Evolutionary conservation across 2,329 filamentous ascomycete genomes (phyloP), one percentile per base, ranked within the genome.

Genomic region (Onygenales sp.): DNA sequence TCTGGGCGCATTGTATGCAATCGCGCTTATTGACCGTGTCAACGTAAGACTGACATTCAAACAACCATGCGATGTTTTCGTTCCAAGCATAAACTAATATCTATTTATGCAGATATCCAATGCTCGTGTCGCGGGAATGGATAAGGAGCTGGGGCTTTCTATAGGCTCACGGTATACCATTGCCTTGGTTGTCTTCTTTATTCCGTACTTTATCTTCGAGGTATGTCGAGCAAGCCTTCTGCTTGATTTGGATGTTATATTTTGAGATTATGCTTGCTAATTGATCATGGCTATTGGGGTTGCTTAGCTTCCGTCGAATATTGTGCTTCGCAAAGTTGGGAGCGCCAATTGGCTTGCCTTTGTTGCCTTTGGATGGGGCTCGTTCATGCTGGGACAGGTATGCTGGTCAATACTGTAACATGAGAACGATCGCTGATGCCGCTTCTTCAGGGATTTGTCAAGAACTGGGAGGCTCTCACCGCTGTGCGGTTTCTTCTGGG

Each of bases 21-120:
- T 88, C 59, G 85, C 80, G 57, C 71, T 92, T 52, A 87, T 92
- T 81, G 88, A 93, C 64, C 77, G 88, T 37, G 88, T 85, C 2
- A 92, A 92, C 67, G 70, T 91, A 56, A 51, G 55, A 44, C 13
- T 9, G 21, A 27, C 21, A 4, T 27, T 27, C 36, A 13, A 45
- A 45, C 14, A 11, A n/a, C 3, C 11, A 17, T 21, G 17, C 33
- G 31, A 8, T n/a, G n/a, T 3, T 32, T 4, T 27, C 5, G 13
- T 40, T 42, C 31, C 31, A 32, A 13, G 10, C 0, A 39, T 13
- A 44, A 1, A 7, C 36, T 47, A 14, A 11, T 36, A 33, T 33
- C 13, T 21, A 10, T 47, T 42, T 39, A 9, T 2, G 39, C 42
- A 60, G 57, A 53, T 61, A 65, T 81, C 80, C 14, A 75, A 81